Evolutionary conservation across 805 yeast species (phyloP), one percentile per base, ranked within the genome.

Genomic region (Naumovozyma dairenensis): DNA sequence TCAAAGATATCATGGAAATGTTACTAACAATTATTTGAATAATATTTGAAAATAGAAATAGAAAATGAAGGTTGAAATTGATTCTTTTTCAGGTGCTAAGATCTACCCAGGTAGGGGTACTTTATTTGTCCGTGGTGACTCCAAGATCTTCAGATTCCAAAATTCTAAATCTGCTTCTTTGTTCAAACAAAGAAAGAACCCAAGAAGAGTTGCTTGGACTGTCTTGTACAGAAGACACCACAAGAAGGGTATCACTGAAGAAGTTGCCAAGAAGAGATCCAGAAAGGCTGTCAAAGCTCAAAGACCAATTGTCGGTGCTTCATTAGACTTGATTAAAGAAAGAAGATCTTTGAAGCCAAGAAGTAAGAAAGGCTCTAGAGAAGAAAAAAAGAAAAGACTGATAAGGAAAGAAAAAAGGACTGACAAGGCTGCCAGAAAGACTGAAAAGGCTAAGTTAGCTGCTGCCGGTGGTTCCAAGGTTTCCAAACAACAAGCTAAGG

Each of bases 91-190:
- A 62, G 98, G 98, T 71, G 72, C 89, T 64, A 92, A 89, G 76
- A 89, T 92, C 79, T 92, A 89, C 94, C 98, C 98, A 77, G 99
- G 98, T 74, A 85, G 96, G 79, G 97, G 98, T 73, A 85, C 93
- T 67, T 80, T 92, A 69, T 92, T 84, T 66, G 86, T 92, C 71
- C 86, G 99, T 74, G 97, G 97, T 62, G 99, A 92, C 85, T 87
- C 97, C 65, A 92, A 92, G 80, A 71, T 87, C 63, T 92, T 92
- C 94, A 87, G 99, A 80, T 92, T 92, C 92, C 93, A 82, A 70
- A 78, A 83, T 69, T 82, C 96, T 57, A 92, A 92, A 74, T 77
- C 94, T 65, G 89, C 94, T 61, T 86, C 97, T 66, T 80, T 92
- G 63, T 92, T 92, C 92, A 78, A 80, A 65, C 99, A 92, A 78